A percentile compares a stretch with the other conserved stretches of the same genome.
Evolutionary conservation across 345 rosid genomes (phyloP).

Genomic region (Durio zibethinus): DNA sequence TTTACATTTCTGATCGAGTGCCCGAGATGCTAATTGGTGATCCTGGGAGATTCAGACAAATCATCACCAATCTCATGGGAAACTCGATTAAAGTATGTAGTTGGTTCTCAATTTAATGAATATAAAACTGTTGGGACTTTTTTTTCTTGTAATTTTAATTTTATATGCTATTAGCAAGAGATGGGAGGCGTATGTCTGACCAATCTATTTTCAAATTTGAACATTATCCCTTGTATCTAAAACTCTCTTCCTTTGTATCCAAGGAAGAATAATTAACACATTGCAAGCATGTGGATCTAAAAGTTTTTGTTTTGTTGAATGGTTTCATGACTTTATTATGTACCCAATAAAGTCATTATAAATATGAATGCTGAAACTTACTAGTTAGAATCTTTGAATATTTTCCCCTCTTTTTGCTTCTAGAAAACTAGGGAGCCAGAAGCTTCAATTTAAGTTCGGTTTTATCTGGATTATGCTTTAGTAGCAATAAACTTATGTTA

Average conservation of each 20-base stretch:
- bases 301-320: neutral
- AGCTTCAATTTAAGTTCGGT: neutral
- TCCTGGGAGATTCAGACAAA: conserved; percentile 91
- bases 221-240: neutral
- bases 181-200: neutral
- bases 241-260: neutral
- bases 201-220: neutral
- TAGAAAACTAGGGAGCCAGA: neutral
- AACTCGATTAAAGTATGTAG: conserved; percentile 75
- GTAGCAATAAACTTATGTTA: conserved; percentile 14
- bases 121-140: neutral
- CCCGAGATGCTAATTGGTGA: conserved; percentile 86
- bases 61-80: conserved; percentile 92
- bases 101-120: conserved; percentile 10
- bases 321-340: neutral
- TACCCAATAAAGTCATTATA: neutral
- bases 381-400: neutral
- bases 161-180: neutral
- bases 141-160: neutral
- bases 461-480: neutral
- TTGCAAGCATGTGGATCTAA: neutral
- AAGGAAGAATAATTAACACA: neutral
- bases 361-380: neutral
- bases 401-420: neutral
- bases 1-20: conserved; percentile 75